Evolutionary conservation across 2,329 filamentous ascomycete genomes (phyloP).

Genomic region (Stachybotrys echinatus): DNA sequence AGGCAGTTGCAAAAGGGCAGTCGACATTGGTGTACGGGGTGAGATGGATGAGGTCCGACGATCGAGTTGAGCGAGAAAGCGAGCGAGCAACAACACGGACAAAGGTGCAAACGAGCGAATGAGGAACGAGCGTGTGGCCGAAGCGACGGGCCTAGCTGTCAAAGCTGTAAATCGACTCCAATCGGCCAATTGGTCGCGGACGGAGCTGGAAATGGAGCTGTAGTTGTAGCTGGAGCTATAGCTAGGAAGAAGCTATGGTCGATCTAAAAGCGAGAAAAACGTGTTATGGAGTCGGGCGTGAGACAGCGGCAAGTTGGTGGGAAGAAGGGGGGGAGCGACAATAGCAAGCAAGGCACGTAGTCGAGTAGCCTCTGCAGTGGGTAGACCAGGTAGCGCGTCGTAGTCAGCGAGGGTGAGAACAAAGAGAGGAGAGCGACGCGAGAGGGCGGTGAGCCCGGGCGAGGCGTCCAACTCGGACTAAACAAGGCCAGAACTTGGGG

Average conservation of each 20-base stretch:
- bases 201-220: neutral
- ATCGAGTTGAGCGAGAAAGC: neutral
- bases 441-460: slow-evolving; percentile 1
- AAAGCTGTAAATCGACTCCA: neutral
- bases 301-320: neutral
- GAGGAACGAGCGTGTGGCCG: neutral
- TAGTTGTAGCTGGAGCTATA: neutral
- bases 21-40: neutral
- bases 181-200: neutral
- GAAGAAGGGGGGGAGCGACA: neutral
- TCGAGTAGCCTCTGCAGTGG: neutral
- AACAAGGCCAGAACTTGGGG: neutral
- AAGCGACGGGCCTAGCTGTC: neutral
- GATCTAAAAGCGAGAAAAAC: neutral
- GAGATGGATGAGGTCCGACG: neutral
- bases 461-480: neutral
- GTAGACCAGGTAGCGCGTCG: neutral
- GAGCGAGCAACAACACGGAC: neutral
- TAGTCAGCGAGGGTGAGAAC: neutral
- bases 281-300: neutral
- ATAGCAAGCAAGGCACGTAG: neutral
- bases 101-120: neutral
- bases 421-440: neutral
- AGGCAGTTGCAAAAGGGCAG: neutral
- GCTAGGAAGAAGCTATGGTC: neutral